A percentile compares a stretch with the other conserved stretches of the same genome.
Conservation (phyloP, 169 alveolate species). For the Plasmodium coatneyi region DNA sequence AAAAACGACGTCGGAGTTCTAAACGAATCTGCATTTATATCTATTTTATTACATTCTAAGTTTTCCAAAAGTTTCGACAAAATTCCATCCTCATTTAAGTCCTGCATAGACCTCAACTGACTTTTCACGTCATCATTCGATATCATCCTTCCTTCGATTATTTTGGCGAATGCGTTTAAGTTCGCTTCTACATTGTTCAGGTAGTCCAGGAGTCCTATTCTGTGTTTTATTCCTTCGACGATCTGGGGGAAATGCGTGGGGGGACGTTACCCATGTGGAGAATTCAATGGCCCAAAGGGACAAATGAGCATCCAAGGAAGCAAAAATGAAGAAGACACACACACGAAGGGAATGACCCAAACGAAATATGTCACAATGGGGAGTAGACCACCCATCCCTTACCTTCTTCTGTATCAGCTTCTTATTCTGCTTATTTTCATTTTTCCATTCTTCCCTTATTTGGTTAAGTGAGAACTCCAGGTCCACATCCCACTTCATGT, state of each 20-base stretch:
- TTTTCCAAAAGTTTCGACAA: constrained; percentile 50
- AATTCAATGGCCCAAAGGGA: background rate
- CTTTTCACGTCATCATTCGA: constrained; percentile 71
- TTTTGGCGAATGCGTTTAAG: constrained; percentile 64
- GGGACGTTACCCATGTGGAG: background rate
- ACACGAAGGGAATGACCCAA: background rate
- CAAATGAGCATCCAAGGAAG: background rate
- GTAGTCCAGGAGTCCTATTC: constrained; percentile 53
- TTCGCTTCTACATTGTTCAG: constrained; percentile 58
- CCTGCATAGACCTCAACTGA: constrained; percentile 69
- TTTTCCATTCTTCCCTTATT: constrained; percentile 67
- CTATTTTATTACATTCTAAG: constrained; percentile 43
- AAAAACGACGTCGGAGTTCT: constrained; percentile 71
- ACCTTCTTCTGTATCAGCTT: constrained; percentile 66
- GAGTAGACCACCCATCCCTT: background rate
- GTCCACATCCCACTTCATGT: constrained; percentile 70
- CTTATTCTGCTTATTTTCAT: constrained; percentile 61
- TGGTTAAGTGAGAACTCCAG: constrained; percentile 62
- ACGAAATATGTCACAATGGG: background rate
- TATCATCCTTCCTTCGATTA: constrained; percentile 70
- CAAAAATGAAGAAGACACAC: background rate
- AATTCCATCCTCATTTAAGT: constrained; percentile 29
- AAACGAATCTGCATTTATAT: constrained; percentile 72
- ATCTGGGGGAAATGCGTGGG: constrained; percentile 8
- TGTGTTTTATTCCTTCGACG: constrained; percentile 58